phyloP scores from a whole-genome alignment of 306 rosid genomes.

The Cicer judaicum region DNA sequence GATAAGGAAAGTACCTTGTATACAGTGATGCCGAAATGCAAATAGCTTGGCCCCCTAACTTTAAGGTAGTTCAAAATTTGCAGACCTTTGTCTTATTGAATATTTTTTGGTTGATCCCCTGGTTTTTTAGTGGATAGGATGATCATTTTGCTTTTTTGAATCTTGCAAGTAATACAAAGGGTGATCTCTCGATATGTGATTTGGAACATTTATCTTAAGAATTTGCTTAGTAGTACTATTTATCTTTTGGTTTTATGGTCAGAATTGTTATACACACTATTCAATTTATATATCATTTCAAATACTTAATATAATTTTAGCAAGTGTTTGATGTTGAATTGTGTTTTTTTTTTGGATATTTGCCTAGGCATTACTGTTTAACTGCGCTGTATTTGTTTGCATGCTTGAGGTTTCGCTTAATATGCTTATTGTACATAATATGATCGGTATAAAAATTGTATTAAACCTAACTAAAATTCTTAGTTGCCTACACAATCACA shows the following conservation, averaged over 20 bases:
- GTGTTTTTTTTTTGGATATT: neutral
- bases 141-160: neutral
- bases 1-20: neutral
- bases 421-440: neutral
- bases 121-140: conserved; percentile 9
- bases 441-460: too few relatives aligned
- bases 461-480: too few relatives aligned
- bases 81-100: neutral
- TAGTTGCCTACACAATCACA: too few relatives aligned
- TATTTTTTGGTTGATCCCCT: neutral
- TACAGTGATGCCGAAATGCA: conserved; percentile 22
- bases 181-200: neutral
- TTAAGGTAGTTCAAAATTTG: neutral
- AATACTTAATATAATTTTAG: neutral
- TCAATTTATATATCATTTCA: neutral
- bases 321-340: neutral
- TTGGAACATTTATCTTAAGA: neutral
- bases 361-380: neutral
- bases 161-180: neutral
- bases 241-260: neutral
- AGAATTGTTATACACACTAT: neutral
- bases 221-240: neutral
- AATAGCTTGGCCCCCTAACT: neutral
- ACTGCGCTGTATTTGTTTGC: neutral
- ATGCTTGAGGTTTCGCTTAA: neutral